Conservation (phyloP, 257 asterid genomes). For the Leptodermis oblonga region DNA sequence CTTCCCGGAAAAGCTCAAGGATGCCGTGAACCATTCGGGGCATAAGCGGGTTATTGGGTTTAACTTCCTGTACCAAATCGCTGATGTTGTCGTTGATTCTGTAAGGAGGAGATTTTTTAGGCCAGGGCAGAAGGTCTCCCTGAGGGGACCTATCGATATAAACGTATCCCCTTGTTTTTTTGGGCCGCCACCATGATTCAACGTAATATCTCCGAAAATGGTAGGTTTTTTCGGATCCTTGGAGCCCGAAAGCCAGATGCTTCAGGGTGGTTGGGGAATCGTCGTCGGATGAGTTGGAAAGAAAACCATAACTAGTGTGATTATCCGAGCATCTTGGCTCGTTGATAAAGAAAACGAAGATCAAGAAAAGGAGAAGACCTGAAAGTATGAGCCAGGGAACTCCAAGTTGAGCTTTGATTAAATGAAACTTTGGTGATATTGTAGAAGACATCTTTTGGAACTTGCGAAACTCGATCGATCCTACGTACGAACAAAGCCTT, state of each 20-base stretch:
- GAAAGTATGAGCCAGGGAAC: not conserved
- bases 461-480: too few relatives aligned
- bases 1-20: slow-evolving; percentile 28
- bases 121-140: slow-evolving; percentile 26
- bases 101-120: slow-evolving; percentile 22
- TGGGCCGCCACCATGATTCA: slow-evolving; percentile 36
- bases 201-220: slow-evolving; percentile 23
- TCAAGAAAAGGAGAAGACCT: not conserved
- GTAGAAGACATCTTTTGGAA: too few relatives aligned
- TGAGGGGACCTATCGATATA: slow-evolving; percentile 26
- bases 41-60: slow-evolving; percentile 10
- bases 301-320: not conserved
- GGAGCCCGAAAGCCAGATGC: slow-evolving; percentile 27
- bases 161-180: slow-evolving; percentile 17
- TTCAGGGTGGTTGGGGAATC: slow-evolving; percentile 18
- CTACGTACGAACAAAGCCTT: too few relatives aligned
- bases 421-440: not conserved
- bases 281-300: not conserved
- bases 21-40: slow-evolving; percentile 34
- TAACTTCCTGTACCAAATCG: slow-evolving; percentile 9
- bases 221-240: slow-evolving; percentile 31
- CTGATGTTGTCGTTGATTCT: slow-evolving; percentile 20
- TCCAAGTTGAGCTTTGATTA: not conserved
- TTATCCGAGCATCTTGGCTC: not conserved
- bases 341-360: slow-evolving; percentile 7